phyloP scores from a whole-genome alignment of 176 grass and related monocot species.

The Chloris gayana region DNA sequence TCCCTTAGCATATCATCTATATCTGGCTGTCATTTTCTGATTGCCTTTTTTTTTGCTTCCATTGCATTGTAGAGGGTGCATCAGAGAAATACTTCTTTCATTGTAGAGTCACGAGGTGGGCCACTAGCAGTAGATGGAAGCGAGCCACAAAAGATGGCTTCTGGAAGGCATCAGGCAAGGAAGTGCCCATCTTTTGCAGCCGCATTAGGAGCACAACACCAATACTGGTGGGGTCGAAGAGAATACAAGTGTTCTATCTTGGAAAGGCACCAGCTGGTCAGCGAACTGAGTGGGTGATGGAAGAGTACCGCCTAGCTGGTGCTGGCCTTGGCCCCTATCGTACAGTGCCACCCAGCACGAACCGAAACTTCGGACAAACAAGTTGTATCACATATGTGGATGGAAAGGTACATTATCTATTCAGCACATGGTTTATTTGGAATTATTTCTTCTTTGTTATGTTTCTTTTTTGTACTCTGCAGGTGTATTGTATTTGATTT shows the following conservation, averaged over 20 bases:
- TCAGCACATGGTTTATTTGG: background rate
- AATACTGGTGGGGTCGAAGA: conserved; percentile 49
- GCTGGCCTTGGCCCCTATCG: background rate
- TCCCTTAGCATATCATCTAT: no score
- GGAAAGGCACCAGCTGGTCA: conserved; percentile 15
- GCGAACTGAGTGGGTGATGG: conserved; percentile 61
- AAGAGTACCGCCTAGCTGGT: conserved; percentile 50
- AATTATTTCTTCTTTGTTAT: background rate
- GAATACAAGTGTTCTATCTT: conserved; percentile 46
- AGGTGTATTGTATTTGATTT: no score
- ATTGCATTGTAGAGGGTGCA: background rate
- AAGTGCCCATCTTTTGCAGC: conserved; percentile 5
- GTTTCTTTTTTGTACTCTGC: background rate
- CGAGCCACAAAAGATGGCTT: conserved; percentile 33
- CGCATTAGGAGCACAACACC: background rate
- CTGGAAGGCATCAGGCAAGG: conserved; percentile 61
- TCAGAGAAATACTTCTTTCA: conserved; percentile 52
- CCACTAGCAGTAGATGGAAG: background rate
- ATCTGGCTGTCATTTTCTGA: no score
- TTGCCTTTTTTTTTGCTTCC: background rate
- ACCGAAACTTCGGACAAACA: background rate
- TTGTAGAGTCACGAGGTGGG: conserved; percentile 5
- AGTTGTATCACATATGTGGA: no score
- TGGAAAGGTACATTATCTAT: no score
- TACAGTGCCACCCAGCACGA: background rate